Evolutionary conservation across 345 rosid species (phyloP), one percentile per base, ranked within the genome.

Genomic region (Citrus trifoliata): DNA sequence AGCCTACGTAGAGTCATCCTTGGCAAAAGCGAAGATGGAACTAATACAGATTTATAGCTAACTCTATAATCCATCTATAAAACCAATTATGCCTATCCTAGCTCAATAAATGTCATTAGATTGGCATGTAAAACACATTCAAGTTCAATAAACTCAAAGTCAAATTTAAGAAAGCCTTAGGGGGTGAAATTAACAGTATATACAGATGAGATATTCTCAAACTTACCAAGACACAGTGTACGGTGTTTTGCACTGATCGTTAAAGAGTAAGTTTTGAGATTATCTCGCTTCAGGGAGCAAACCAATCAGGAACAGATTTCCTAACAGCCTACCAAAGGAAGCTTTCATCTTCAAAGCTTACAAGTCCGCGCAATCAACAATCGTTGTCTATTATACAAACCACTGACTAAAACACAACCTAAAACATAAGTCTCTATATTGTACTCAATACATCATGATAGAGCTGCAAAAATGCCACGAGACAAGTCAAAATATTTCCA

Each of bases 1-100:
- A 87, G 88, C 86, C 87, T 85, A 84, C 87, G 67, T 76, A 74
- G 80, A 83, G 82, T 85, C 87, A 84, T 84, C 88, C 80, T 21
- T 28, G 87, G 85, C 83, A 8, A 21, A 32, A 46, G 27, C 8
- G 1, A 12, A 25, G 33, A 46, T 0, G 58, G 16, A 53, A 18
- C 58, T 18, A 7, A 22, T 10, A 33, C 19, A 58, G 27, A 30
- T 21, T 16, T 7, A 58, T 9, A 35, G 12, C 51, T 14, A 2
- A 70, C 4, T 19, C 14, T 21, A 46, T 53, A 30, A 19, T 6
- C 21, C 2, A 25, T 25, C 61, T 21, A 35, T 48, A 38, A 42
- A 19, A 30, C 42, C 25, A 16, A 53, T 40, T 38, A 18, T 1
- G 38, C 10, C n/a, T 22, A 32, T 32, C 12, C 19, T 27, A 27